Evolutionary conservation across 495 filamentous ascomycete genomes (phyloP), one percentile per base, ranked within the genome.

Genomic region (Oidiodendron maius): DNA sequence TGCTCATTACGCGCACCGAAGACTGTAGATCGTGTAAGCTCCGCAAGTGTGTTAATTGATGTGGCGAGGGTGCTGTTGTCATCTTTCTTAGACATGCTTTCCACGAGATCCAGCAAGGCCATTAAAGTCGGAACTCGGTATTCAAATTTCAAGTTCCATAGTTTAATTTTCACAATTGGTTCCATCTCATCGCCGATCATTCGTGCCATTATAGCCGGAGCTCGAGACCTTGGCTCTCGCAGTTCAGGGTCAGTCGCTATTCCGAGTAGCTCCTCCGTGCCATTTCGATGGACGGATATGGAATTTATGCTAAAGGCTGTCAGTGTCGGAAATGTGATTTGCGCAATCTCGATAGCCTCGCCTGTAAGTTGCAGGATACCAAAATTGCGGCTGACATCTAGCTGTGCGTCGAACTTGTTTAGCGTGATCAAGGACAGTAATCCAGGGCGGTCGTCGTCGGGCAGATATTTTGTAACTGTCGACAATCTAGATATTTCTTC

Each of bases 131-230:
- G 74, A 10, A 96, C 81, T 6, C 81, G 81, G 63, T 99, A 97
- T 53, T 99, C 94, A 16, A 86, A 58, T 44, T 81, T 82, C 11
- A 95, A 44, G 52, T 91, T 87, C 63, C 83, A 82, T 22, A 96
- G 62, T 61, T 94, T 94, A 50, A 96, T 58, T 62, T 91, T 95
- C 45, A 95, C 68, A 11, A 88, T 82, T 0, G 94, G 90, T 47
- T 96, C 91, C 68, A 94, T 87, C 57, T 96, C 94, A 61, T 96
- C 90, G 0, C 87, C 87, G 44, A 99, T 83, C 64, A 93, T 84
- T 38, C 94, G 76, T 52, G 83, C 80, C 82, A 89, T 88, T 22
- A 89, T 54, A 61, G 85, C 79, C 2, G 82, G 80, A 24, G 76
- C 53, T 40, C 65, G 60, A 30, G 59, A 46, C 50, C 59, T 42